A percentile compares a stretch with the other conserved stretches of the same genome.
Evolutionary conservation across 2,329 filamentous ascomycete genomes (phyloP).

Genomic region (Cercospora sp.): DNA sequence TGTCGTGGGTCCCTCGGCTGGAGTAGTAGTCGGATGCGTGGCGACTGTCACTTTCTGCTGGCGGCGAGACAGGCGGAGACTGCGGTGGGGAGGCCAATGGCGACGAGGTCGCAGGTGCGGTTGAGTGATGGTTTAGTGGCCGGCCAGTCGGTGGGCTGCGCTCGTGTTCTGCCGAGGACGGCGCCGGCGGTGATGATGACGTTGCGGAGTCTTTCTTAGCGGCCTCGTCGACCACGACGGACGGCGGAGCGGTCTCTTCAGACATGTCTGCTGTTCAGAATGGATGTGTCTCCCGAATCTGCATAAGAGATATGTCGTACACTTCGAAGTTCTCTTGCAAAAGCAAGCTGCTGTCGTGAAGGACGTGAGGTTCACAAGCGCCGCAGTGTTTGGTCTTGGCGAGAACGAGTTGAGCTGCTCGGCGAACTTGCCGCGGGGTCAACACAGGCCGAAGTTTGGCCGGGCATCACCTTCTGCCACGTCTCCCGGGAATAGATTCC

Average conservation of each 20-base stretch:
- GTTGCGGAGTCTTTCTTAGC: conserved; percentile 14
- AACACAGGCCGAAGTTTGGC: background rate
- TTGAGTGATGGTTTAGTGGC: conserved; percentile 8
- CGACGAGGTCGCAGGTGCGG: conserved; percentile 8
- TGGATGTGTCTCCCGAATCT: background rate
- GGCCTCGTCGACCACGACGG: conserved; percentile 6
- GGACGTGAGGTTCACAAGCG: background rate
- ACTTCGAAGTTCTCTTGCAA: background rate
- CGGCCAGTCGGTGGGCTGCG: background rate
- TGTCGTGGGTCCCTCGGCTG: conserved; percentile 32
- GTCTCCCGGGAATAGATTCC: too few relatives aligned
- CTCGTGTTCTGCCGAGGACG: conserved; percentile 8
- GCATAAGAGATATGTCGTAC: background rate
- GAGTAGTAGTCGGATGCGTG: conserved; percentile 34
- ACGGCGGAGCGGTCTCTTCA: background rate
- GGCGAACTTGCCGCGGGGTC: background rate
- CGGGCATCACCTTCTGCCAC: too few relatives aligned
- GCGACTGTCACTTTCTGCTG: conserved; percentile 16
- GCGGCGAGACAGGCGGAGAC: conserved; percentile 33
- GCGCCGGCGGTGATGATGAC: conserved; percentile 8
- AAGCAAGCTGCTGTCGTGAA: background rate
- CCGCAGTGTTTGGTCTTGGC: background rate
- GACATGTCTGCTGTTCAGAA: background rate
- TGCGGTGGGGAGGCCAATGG: conserved; percentile 26
- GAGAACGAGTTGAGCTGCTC: background rate